Conservation (phyloP, 352 stramenopile genomes). For the Phytophthora macrochlamydospora region DNA sequence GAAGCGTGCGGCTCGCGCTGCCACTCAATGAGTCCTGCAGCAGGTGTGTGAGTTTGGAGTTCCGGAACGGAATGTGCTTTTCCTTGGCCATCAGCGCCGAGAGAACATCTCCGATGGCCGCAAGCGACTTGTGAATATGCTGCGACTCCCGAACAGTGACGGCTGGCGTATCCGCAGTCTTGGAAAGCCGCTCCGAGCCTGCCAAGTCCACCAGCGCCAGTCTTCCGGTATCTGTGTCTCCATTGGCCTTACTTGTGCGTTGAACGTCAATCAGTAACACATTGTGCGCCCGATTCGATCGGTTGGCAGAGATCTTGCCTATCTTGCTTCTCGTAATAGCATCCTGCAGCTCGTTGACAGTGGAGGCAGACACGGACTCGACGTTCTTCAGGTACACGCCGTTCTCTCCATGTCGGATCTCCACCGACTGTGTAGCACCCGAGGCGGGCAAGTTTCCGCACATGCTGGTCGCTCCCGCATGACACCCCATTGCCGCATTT, state of each 20-base stretch:
- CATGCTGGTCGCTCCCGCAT: conserved; percentile 40
- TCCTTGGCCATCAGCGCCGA: conserved; percentile 71
- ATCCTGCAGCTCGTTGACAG: conserved; percentile 39
- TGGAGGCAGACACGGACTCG: conserved; percentile 39
- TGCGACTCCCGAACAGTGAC: conserved; percentile 66
- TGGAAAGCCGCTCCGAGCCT: conserved; percentile 72
- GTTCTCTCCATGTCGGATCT: conserved; percentile 78
- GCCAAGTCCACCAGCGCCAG: conserved; percentile 82
- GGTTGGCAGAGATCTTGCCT: conserved; percentile 44
- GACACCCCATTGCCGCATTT: conserved; percentile 69
- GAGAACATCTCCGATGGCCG: conserved; percentile 76
- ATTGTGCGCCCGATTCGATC: conserved; percentile 62
- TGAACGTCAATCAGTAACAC: conserved; percentile 65
- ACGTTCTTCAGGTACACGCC: conserved; percentile 80
- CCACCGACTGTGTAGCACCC: conserved; percentile 28
- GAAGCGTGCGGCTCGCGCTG: conserved; percentile 45
- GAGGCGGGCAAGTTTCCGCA: conserved; percentile 21
- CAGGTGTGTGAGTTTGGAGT: conserved; percentile 87
- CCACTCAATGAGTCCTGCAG: conserved; percentile 74
- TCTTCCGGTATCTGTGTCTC: conserved; percentile 44
- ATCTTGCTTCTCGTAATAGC: conserved; percentile 41
- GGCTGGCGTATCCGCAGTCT: conserved; percentile 44
- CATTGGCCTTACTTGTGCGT: conserved; percentile 50
- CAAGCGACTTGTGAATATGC: conserved; percentile 84
- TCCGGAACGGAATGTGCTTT: conserved; percentile 84